A percentile compares a stretch with the other conserved stretches of the same genome.
Conservation (phyloP, 768 basidiomycete species). For the Kwoniella europaea region DNA sequence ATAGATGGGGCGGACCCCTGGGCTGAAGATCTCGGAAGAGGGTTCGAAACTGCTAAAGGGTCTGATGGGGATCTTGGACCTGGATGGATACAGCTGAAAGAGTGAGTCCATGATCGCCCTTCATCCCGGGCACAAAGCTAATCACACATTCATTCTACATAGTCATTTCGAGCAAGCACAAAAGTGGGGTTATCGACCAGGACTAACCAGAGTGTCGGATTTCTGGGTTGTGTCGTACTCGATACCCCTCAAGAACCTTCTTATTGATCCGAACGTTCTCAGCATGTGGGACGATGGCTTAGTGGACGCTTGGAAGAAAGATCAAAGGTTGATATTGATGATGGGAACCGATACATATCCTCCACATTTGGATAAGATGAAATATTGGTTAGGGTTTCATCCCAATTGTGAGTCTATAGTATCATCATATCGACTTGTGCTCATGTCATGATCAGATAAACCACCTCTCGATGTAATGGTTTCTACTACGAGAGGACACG, state of each 20-base stretch:
- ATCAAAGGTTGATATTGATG: constrained; percentile 35
- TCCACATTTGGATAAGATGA: constrained; percentile 21
- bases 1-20: constrained; percentile 14
- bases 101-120: constrained; percentile 16
- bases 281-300: constrained; percentile 50
- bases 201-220: constrained; percentile 38
- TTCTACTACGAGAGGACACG: constrained; percentile 20
- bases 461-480: constrained; percentile 22
- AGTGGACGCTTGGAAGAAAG: constrained; percentile 37
- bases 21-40: constrained; percentile 9
- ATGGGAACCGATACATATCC: constrained; percentile 34
- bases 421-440: not conserved
- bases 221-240: constrained; percentile 46
- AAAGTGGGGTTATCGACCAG: constrained; percentile 38
- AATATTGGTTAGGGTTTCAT: constrained; percentile 32
- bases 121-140: not conserved
- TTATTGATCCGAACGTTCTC: constrained; percentile 40
- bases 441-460: constrained; percentile 32
- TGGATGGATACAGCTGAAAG: constrained; percentile 27
- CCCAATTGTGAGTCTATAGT: constrained; percentile 29
- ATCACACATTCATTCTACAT: not conserved
- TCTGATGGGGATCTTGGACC: constrained; percentile 8
- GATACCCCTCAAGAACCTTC: constrained; percentile 38
- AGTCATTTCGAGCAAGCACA: constrained; percentile 39
- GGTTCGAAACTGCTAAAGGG: constrained; percentile 32